Evolutionary conservation across 2,329 filamentous ascomycete genomes (phyloP).

Genomic region (Venturia aucupariae): DNA sequence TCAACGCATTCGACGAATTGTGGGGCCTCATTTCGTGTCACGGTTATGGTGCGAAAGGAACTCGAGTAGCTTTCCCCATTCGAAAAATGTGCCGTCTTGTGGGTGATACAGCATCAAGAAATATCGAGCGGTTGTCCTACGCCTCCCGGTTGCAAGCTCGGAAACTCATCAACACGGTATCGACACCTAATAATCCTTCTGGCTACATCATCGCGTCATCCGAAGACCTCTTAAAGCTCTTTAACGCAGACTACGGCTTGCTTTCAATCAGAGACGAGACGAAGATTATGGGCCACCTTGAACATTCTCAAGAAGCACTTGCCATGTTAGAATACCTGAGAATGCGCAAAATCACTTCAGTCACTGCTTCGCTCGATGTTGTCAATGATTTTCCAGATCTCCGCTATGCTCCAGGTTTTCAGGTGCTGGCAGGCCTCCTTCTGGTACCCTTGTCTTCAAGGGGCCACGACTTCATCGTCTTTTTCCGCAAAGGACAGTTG

Average conservation of each 20-base stretch:
- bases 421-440: constrained; percentile 65
- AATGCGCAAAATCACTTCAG: constrained; percentile 63
- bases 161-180: constrained; percentile 78
- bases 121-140: constrained; percentile 81
- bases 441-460: constrained; percentile 70
- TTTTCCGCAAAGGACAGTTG: constrained; percentile 70
- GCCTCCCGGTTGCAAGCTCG: constrained; percentile 74
- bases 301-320: constrained; percentile 72
- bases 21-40: constrained; percentile 89
- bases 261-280: constrained; percentile 82
- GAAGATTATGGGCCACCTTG: constrained; percentile 67
- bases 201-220: constrained; percentile 87
- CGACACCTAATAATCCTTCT: constrained; percentile 71
- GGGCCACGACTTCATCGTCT: constrained; percentile 79
- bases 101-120: constrained; percentile 75
- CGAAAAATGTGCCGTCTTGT: constrained; percentile 86
- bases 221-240: constrained; percentile 72
- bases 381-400: constrained; percentile 71
- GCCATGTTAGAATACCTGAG: constrained; percentile 79
- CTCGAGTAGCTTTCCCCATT: constrained; percentile 87
- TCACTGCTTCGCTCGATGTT: constrained; percentile 71
- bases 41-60: constrained; percentile 65
- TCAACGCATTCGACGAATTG: constrained; percentile 74
- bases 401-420: constrained; percentile 69
- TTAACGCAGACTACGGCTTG: constrained; percentile 79